Evolutionary conservation across 352 stramenopile species (phyloP).

Genomic region (Phytophthora quininea): DNA sequence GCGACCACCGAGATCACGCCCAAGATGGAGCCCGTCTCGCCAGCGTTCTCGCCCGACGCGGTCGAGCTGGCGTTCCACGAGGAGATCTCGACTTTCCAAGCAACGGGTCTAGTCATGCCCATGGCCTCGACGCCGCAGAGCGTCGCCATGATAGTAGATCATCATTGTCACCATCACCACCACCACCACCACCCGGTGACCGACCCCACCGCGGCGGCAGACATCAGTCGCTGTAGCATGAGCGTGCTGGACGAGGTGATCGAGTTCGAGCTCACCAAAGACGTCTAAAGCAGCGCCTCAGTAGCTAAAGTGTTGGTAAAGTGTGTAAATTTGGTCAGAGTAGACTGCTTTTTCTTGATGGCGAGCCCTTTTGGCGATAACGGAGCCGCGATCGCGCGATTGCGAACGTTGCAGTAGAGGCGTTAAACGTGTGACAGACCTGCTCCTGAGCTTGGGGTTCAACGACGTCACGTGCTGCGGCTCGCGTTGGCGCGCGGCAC

Average conservation of each 20-base stretch:
- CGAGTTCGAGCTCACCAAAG: conserved; percentile 51
- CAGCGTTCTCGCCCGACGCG: conserved; percentile 32
- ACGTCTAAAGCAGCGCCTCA: conserved; percentile 14
- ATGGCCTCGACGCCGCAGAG: conserved; percentile 8
- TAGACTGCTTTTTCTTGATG: background rate
- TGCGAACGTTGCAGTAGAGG: background rate
- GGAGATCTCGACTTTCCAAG: conserved; percentile 31
- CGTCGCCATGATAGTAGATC: conserved; percentile 1
- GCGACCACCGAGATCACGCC: conserved; percentile 4
- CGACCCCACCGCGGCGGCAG: conserved; percentile 17
- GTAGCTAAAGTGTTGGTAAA: background rate
- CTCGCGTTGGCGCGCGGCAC: background rate
- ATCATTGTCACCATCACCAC: too few species aligned
- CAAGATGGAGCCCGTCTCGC: conserved; percentile 25
- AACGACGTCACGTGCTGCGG: background rate
- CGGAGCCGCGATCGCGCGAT: background rate
- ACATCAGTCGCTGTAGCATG: conserved; percentile 43
- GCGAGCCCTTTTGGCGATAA: background rate
- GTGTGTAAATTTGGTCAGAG: conserved; percentile 1
- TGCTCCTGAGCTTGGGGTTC: background rate
- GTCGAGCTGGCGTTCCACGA: conserved; percentile 35
- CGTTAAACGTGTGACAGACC: conserved; percentile 1
- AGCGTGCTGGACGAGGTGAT: conserved; percentile 51
- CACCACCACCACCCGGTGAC: conserved; percentile 6
- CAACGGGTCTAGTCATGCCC: conserved; percentile 2